phyloP scores from a whole-genome alignment of 108 stramenopile genomes.

The Cyclotella atomus region DNA sequence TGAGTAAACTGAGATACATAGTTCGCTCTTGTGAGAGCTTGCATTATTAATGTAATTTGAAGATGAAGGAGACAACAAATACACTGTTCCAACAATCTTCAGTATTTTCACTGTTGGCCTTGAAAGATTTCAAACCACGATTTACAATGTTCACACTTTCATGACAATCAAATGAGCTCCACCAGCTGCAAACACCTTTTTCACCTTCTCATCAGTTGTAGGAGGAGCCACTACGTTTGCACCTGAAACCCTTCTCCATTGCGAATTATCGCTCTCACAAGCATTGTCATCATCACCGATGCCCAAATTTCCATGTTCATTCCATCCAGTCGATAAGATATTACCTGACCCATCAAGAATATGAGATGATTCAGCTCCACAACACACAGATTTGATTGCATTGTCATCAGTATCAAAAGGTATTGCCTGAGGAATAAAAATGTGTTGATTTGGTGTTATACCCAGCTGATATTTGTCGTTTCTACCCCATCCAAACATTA shows the following conservation, averaged over 20 bases:
- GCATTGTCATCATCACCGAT: conserved; percentile 21
- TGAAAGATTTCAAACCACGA: background rate
- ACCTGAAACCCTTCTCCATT: conserved; percentile 30
- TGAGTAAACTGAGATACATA: too few relatives aligned
- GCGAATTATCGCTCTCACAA: conserved; percentile 3
- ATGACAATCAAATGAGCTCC: conserved; percentile 58
- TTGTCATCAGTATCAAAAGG: background rate
- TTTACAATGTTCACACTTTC: background rate
- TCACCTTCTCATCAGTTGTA: conserved; percentile 20
- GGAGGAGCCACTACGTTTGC: conserved; percentile 38
- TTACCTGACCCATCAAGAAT: conserved; percentile 47
- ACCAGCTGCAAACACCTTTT: conserved; percentile 55
- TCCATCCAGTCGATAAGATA: conserved; percentile 78
- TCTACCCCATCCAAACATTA: conserved; percentile 78
- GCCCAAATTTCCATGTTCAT: conserved; percentile 79
- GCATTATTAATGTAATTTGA: too few relatives aligned
- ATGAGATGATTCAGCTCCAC: conserved; percentile 81
- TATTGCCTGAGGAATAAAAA: conserved; percentile 24
- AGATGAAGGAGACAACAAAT: too few relatives aligned
- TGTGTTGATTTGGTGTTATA: conserved; percentile 38
- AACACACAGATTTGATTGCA: conserved; percentile 46
- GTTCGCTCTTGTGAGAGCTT: too few relatives aligned
- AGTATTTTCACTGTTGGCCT: background rate
- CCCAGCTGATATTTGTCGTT: conserved; percentile 58
- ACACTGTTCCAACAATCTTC: too few relatives aligned